These are phyloP conservation scores for Lathyrus oleraceus DNA, from an alignment of 306 rosid species.

Conservation along the genomic window DNA sequence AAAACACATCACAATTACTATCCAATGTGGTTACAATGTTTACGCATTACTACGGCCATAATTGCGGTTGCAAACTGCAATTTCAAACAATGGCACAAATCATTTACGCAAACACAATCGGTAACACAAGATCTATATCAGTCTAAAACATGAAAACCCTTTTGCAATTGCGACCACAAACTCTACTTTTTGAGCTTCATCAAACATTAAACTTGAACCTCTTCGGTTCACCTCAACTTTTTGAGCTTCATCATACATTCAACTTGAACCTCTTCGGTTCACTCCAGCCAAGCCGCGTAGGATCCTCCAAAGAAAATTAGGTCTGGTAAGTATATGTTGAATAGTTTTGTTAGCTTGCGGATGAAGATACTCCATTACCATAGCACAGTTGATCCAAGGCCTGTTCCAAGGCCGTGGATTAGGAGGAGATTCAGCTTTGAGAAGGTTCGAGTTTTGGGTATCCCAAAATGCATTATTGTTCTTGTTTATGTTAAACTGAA, in stretches of 20 bases:
- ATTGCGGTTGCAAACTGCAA: too few species aligned
- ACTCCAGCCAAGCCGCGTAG: slow-evolving; percentile 57
- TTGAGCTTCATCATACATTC: slow-evolving; percentile 72
- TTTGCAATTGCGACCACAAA: too few species aligned
- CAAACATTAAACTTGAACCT: too few species aligned
- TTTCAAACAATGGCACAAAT: too few species aligned
- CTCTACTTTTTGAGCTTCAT: too few species aligned
- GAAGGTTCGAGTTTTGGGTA: slow-evolving; percentile 48
- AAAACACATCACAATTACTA: too few species aligned
- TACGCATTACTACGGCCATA: too few species aligned
- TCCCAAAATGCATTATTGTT: slow-evolving; percentile 79
- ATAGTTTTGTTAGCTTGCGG: slow-evolving; percentile 46
- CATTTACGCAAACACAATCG: too few species aligned
- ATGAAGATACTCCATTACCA: slow-evolving; percentile 84
- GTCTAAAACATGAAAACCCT: too few species aligned
- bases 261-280: slow-evolving; percentile 72
- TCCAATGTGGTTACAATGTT: too few species aligned
- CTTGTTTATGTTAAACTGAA: slow-evolving; percentile 64
- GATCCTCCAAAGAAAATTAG: slow-evolving; percentile 81
- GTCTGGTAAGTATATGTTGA: slow-evolving; percentile 85
- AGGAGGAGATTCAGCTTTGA: slow-evolving; percentile 72
- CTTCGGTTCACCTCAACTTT: too few species aligned
- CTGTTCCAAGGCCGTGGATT: slow-evolving; percentile 77
- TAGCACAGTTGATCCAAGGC: slow-evolving; percentile 76
- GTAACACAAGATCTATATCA: too few species aligned